Evolutionary conservation across 208 protist species (phyloP), one percentile per base, ranked within the genome.

Genomic region (Acanthamoeba pearcei): DNA sequence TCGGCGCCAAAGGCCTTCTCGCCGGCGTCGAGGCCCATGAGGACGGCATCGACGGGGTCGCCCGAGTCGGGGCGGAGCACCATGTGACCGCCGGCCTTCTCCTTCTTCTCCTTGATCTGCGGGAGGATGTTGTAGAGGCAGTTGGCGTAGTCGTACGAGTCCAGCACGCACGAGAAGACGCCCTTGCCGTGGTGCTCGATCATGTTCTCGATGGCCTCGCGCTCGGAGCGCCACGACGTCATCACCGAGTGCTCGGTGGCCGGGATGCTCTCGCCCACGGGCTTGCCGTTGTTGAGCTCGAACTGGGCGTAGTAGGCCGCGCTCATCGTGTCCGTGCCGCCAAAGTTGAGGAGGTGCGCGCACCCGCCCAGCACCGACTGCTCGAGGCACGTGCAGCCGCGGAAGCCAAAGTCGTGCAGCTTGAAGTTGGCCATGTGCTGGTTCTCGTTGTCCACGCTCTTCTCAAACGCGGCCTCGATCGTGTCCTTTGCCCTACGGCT

Each of bases 191-290:
- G 96, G 35, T 93, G 90, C 24, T 89, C 80, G 70, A 95, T 95
- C 66, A 95, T 92, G 38, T 96, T 96, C 64, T 89, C 38, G 42
- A 96, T 95, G 15, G 95, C 95, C 51, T 85, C 95, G 53, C 91
- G 55, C 89, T 96, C 95, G 10, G 95, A 93, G 9, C n/a, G 42
- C 72, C 60, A 96, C 46, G 95, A 96, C 32, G 95, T 96, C 95
- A 96, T 96, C 38, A 96, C 95, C 27, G 89, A 95, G 95, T 96
- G 95, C 85, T 96, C 95, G 22, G 93, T 96, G 22, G 95, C 95
- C 4, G 95, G 95, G 38, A 96, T 94, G 70, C 72, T 94, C 27
- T 32, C 51, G 22, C 49, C 95, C 42, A 96, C 96, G 32, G 95
- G 95, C 42, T 83, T 49, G 4, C 96, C 96, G 32, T 76, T 1